Evolutionary conservation across 371 early-diverging fungal species (phyloP), one percentile per base, ranked within the genome.

Genomic region (Phascolomyces articulosus): DNA sequence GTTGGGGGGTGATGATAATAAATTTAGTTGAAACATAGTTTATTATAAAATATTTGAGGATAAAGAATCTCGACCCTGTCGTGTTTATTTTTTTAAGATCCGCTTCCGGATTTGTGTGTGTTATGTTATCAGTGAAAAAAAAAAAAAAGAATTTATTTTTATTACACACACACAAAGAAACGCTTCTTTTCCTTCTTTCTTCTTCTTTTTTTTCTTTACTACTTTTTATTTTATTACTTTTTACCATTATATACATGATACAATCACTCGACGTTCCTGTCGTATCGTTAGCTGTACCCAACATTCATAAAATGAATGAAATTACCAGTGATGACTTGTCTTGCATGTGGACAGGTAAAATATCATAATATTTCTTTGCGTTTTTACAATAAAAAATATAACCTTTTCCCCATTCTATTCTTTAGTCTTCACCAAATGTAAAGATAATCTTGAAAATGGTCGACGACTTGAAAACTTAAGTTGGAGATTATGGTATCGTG

Each of bases 321-420:
- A 73, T 80, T 47, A 75, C 78, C 26, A 72, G 67, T 26, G 75
- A 72, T 29, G 73, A 77, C 44, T 53, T 84, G 21, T 75, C 77
- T 28, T 73, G 73, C 56, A 74, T 84, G 68, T 84, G 85, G 85
- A 74, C 72, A 31, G 79, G 82, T 81, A 74, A n/a, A 61, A 55
- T 56, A 9, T 38, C n/a, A 27, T 3, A 26, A 51, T 9, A 31
- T n/a, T n/a, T n/a, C n/a, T n/a, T n/a, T n/a, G n/a, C n/a, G n/a
- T n/a, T n/a, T n/a, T n/a, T n/a, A n/a, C n/a, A n/a, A n/a, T n/a
- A n/a, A n/a, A n/a, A n/a, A n/a, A n/a, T 34, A 34, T 34, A 34
- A 34, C 34, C 9, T 9, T 9, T 34, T 34, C 11, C 11, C 0
- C 10, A 31, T 31, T 34, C 11, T 34, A 2, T 49, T 49, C 21